Evolutionary conservation across 306 rosid genomes (phyloP).

Genomic region (Vigna angularis): DNA sequence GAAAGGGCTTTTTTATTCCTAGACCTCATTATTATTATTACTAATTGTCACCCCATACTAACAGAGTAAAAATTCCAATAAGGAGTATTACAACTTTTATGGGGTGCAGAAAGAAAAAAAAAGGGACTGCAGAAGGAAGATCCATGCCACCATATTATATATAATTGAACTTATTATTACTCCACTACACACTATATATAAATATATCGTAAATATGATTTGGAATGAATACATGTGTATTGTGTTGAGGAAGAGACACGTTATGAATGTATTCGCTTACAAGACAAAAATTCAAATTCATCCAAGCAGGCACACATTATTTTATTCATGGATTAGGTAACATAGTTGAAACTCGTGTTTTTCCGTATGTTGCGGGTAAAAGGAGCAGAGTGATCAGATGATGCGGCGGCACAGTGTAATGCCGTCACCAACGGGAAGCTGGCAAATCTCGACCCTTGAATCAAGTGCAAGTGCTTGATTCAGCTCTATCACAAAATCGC

Average conservation of each 20-base stretch:
- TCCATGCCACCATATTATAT: too few relatives aligned
- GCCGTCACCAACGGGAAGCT: conserved; percentile 83
- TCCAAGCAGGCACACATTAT: neutral
- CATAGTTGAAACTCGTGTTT: neutral
- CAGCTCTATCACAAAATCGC: conserved; percentile 69
- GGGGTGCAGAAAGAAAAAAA: too few relatives aligned
- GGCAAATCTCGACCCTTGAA: conserved; percentile 83
- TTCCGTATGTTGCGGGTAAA: neutral
- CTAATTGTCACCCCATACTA: too few relatives aligned
- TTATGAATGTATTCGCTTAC: neutral
- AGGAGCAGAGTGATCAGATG: conserved; percentile 36
- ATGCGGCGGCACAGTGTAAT: conserved; percentile 85
- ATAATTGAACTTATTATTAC: too few relatives aligned
- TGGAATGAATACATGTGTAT: too few relatives aligned
- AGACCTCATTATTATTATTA: too few relatives aligned
- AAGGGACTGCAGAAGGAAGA: too few relatives aligned
- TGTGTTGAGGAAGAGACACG: neutral
- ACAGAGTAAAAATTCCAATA: too few relatives aligned
- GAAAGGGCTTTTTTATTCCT: too few relatives aligned
- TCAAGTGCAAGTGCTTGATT: conserved; percentile 76
- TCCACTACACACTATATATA: too few relatives aligned
- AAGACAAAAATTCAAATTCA: neutral
- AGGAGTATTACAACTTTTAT: too few relatives aligned
- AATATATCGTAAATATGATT: too few relatives aligned
- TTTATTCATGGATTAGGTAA: neutral